Evolutionary conservation across 2,329 filamentous ascomycete genomes (phyloP).

Genomic region (Penicillium sp.): DNA sequence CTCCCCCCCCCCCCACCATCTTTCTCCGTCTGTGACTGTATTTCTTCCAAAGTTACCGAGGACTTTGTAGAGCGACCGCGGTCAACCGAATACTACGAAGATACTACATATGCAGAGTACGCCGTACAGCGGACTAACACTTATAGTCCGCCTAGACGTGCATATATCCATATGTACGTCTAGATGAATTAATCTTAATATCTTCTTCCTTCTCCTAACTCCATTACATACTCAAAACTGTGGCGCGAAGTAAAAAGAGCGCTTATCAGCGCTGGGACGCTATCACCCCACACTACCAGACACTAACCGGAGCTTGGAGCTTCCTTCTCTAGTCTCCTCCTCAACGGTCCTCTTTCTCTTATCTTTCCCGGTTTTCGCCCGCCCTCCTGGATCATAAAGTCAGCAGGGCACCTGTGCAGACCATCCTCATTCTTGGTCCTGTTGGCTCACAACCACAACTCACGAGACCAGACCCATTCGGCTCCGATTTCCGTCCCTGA

Average conservation of each 20-base stretch:
- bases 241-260: constrained; percentile 7
- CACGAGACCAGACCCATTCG: not conserved
- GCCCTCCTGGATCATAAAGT: not conserved
- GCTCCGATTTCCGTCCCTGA: not conserved
- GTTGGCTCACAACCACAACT: not conserved
- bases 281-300: constrained; percentile 16
- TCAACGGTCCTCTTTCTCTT: constrained; percentile 5
- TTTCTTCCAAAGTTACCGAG: not conserved
- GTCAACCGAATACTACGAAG: not conserved
- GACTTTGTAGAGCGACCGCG: not conserved
- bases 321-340: constrained; percentile 7
- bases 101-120: not conserved
- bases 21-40: not conserved
- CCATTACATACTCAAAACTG: constrained; percentile 14
- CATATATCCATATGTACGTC: not conserved
- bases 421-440: not conserved
- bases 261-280: constrained; percentile 16
- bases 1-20: not conserved
- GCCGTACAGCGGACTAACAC: not conserved
- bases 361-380: constrained; percentile 10
- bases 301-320: constrained; percentile 15
- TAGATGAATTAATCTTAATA: not conserved
- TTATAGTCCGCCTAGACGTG: not conserved
- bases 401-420: not conserved
- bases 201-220: not conserved